phyloP scores from a whole-genome alignment of 2,329 filamentous ascomycete genomes.

The Venturia asperata region DNA sequence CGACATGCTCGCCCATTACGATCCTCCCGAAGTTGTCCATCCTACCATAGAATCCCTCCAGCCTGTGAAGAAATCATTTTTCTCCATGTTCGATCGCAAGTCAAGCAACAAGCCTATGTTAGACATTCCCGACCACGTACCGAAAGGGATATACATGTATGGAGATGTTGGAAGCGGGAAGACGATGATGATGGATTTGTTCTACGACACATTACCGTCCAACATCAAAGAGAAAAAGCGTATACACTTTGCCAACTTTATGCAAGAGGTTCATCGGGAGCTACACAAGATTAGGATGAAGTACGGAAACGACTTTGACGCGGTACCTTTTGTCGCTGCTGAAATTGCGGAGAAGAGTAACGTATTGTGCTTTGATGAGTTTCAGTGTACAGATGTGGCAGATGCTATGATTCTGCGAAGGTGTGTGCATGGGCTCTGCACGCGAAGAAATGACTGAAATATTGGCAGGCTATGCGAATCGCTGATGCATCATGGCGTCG shows the following conservation, averaged over 20 bases:
- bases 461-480: constrained; percentile 90
- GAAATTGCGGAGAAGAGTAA: constrained; percentile 83
- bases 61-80: constrained; percentile 46
- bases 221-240: constrained; percentile 77
- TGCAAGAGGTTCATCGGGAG: constrained; percentile 93
- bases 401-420: constrained; percentile 96
- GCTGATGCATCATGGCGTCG: constrained; percentile 94
- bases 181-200: constrained; percentile 99
- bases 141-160: constrained; percentile 87
- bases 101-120: constrained; percentile 34
- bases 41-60: constrained; percentile 67
- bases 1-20: constrained; percentile 69
- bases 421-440: constrained; percentile 73
- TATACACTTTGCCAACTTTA: constrained; percentile 99
- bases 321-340: constrained; percentile 86
- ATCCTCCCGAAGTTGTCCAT: constrained; percentile 64
- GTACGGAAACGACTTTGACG: constrained; percentile 84
- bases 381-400: constrained; percentile 71
- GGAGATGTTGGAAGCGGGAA: constrained; percentile 96
- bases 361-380: constrained; percentile 91
- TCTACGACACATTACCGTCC: constrained; percentile 82
- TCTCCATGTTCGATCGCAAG: constrained; percentile 55
- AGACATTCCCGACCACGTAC: constrained; percentile 64
- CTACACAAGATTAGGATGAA: constrained; percentile 85
- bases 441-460: constrained; percentile 93